phyloP scores from a whole-genome alignment of 768 basidiomycete species.

The Mycena leptocephala region DNA sequence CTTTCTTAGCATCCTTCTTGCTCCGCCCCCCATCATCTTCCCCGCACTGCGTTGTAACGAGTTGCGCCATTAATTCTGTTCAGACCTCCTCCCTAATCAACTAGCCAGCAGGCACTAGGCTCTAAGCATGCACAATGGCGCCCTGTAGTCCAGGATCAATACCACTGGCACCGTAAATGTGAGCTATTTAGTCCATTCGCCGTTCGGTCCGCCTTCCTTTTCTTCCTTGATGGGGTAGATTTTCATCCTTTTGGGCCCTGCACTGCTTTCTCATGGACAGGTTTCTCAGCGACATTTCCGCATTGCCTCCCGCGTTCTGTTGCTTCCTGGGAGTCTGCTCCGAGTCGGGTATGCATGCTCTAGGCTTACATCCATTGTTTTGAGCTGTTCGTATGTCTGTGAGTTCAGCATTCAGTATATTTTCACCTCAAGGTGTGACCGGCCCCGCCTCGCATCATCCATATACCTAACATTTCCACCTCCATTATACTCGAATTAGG shows the following conservation, averaged over 20 bases:
- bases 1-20: not conserved
- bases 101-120: not conserved
- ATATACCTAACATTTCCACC: too few relatives aligned
- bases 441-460: too few relatives aligned
- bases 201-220: not conserved
- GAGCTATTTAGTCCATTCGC: not conserved
- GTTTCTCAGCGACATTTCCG: not conserved
- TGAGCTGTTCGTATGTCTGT: too few relatives aligned
- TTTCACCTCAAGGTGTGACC: too few relatives aligned
- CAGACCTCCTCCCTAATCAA: not conserved
- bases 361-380: not conserved
- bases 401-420: too few relatives aligned
- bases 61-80: not conserved
- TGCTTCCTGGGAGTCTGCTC: not conserved
- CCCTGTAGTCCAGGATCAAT: not conserved
- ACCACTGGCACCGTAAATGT: not conserved
- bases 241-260: not conserved
- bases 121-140: not conserved
- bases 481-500: too few relatives aligned
- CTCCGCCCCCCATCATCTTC: not conserved
- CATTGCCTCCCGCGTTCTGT: not conserved
- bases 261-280: not conserved
- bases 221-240: not conserved
- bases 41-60: not conserved
- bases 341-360: not conserved